Percentiles rank a stretch among this genome's conserved stretches.
phyloP scores from a whole-genome alignment of 169 alveolate species.

The Plasmodium gallinaceum region DNA sequence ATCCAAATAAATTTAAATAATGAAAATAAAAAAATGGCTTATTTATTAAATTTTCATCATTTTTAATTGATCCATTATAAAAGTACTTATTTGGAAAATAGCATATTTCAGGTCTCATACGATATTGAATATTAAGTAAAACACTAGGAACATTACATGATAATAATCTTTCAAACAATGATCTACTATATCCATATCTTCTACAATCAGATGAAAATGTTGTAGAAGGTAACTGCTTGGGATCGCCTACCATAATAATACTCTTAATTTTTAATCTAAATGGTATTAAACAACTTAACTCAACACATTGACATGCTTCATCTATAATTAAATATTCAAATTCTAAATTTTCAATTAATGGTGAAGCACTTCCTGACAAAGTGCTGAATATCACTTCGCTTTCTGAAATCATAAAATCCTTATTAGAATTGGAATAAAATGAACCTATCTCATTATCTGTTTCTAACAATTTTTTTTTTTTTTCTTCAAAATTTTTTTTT shows the following conservation, averaged over 20 bases:
- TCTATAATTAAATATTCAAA: conserved; percentile 97
- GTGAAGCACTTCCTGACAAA: conserved; percentile 93
- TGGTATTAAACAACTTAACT: conserved; percentile 83
- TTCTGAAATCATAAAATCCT: conserved; percentile 86
- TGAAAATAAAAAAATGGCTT: conserved; percentile 89
- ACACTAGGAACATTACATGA: conserved; percentile 89
- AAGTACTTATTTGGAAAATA: conserved; percentile 94
- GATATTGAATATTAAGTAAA: conserved; percentile 93
- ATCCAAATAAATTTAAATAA: conserved; percentile 89
- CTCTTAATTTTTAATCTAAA: conserved; percentile 86
- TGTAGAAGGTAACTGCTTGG: conserved; percentile 98
- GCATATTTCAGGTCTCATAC: conserved; percentile 98
- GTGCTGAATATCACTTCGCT: conserved; percentile 93
- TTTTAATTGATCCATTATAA: conserved; percentile 87
- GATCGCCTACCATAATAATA: conserved; percentile 98
- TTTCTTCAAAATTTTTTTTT: conserved; percentile 42
- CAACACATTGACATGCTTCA: conserved; percentile 98
- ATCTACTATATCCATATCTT: conserved; percentile 87
- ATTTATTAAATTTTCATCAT: conserved; percentile 73
- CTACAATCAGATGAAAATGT: conserved; percentile 92
- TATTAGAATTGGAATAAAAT: conserved; percentile 68
- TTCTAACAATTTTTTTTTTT: conserved; percentile 30
- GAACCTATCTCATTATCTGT: conserved; percentile 67
- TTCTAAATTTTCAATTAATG: conserved; percentile 83
- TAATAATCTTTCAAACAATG: conserved; percentile 94